These are phyloP conservation scores for Trichoderma hamatum DNA, from an alignment of 2,329 filamentous ascomycete species.

Conservation along the genomic window DNA sequence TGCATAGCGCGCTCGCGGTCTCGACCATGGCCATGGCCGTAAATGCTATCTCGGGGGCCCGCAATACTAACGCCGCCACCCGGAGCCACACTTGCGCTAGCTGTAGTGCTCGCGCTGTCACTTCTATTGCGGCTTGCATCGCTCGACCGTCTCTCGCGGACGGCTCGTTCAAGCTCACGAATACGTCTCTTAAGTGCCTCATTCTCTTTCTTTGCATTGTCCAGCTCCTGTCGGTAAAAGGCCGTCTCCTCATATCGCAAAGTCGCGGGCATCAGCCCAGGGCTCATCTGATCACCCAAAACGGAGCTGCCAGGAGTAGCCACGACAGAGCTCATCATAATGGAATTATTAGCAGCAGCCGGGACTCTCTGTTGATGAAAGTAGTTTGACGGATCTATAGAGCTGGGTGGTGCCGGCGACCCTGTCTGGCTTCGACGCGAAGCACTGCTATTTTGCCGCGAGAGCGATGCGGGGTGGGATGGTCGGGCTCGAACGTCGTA, in stretches of 20 bases:
- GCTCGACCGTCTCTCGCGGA: constrained; percentile 53
- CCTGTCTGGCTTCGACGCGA: constrained; percentile 56
- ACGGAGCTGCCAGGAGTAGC: constrained; percentile 46
- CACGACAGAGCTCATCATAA: constrained; percentile 44
- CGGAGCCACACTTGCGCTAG: constrained; percentile 49
- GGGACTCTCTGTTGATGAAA: constrained; percentile 53
- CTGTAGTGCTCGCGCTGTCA: constrained; percentile 57
- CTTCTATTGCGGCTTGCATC: constrained; percentile 52
- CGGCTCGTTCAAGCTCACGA: constrained; percentile 61
- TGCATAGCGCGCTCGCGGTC: constrained; percentile 50
- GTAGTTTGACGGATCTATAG: constrained; percentile 50
- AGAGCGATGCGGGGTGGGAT: constrained; percentile 49
- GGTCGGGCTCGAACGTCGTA: constrained; percentile 49
- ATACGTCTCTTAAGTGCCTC: constrained; percentile 63
- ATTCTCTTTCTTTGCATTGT: constrained; percentile 65
- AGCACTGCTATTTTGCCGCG: constrained; percentile 58
- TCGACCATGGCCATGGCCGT: constrained; percentile 36
- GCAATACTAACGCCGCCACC: constrained; percentile 49
- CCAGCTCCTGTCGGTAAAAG: constrained; percentile 62
- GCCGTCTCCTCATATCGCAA: constrained; percentile 65
- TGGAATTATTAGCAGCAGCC: constrained; percentile 37
- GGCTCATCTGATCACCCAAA: constrained; percentile 50
- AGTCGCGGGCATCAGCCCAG: constrained; percentile 59
- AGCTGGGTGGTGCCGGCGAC: constrained; percentile 51
- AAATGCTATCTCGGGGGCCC: constrained; percentile 46